These are phyloP conservation scores for Candida loeiensis DNA, from an alignment of 805 yeast species.

Conservation along the genomic window DNA sequence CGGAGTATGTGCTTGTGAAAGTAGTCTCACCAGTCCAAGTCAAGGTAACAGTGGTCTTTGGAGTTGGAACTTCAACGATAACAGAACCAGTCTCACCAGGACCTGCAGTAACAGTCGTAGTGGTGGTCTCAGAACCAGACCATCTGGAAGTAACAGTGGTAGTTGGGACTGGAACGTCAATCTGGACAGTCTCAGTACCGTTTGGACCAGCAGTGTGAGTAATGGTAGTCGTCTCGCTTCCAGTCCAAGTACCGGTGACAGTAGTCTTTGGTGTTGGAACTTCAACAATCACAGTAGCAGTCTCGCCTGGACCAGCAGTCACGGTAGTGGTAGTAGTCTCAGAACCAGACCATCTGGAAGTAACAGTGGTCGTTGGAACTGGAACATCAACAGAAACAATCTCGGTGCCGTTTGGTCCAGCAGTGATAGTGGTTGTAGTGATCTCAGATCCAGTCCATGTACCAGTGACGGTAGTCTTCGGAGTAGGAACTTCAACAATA, in stretches of 20 bases:
- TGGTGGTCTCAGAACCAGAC: no score
- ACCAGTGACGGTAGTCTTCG: slow-evolving; percentile 7
- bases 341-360: slow-evolving; percentile 12
- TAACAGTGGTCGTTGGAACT: slow-evolving; percentile 9
- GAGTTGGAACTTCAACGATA: no score
- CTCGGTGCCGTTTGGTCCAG: slow-evolving; percentile 9
- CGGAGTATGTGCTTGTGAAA: no score
- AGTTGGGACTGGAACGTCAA: no score
- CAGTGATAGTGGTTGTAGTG: background rate
- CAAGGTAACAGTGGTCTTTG: background rate
- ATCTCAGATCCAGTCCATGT: background rate
- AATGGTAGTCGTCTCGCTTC: slow-evolving; percentile 10
- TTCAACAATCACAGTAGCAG: slow-evolving; percentile 22
- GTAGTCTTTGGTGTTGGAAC: slow-evolving; percentile 17
- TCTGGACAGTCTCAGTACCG: no score
- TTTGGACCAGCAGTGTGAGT: no score
- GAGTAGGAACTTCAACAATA: slow-evolving; percentile 13
- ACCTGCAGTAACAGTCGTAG: no score
- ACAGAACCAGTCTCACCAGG: no score
- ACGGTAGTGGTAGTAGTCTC: slow-evolving; percentile 10
- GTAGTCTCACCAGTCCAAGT: no score
- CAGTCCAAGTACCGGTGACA: slow-evolving; percentile 13
- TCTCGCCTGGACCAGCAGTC: slow-evolving; percentile 11
- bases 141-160: no score
- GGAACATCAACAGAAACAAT: slow-evolving; percentile 16